Evolutionary conservation across 2,329 filamentous ascomycete species (phyloP).

Genomic region (Pyrenophora seminiperda): DNA sequence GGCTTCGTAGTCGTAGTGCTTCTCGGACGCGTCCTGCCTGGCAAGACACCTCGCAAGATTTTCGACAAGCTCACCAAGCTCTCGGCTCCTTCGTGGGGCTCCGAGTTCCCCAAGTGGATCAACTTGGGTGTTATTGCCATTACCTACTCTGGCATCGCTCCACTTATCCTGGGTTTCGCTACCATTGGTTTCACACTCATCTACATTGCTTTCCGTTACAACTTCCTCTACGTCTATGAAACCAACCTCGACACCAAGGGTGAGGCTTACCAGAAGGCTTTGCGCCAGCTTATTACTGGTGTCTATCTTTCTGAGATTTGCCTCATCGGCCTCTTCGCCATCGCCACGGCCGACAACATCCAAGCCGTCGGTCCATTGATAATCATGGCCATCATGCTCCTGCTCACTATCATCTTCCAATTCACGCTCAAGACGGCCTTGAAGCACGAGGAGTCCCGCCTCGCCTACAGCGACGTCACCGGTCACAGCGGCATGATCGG

Average conservation of each 20-base stretch:
- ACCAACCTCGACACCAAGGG: conserved; percentile 55
- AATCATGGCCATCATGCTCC: conserved; percentile 51
- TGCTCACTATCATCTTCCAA: conserved; percentile 50
- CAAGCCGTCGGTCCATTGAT: conserved; percentile 50
- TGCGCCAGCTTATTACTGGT: conserved; percentile 55
- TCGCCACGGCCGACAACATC: conserved; percentile 42
- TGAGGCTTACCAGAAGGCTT: conserved; percentile 52
- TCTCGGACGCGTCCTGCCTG: conserved; percentile 69
- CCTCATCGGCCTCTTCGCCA: conserved; percentile 55
- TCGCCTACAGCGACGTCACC: conserved; percentile 37
- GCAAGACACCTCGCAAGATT: conserved; percentile 53
- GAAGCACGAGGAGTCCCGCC: conserved; percentile 34
- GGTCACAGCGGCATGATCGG: conserved; percentile 20
- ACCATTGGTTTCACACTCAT: conserved; percentile 52
- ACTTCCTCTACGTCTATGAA: conserved; percentile 56
- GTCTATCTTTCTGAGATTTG: conserved; percentile 57
- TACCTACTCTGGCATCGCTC: conserved; percentile 56
- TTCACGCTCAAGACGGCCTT: conserved; percentile 44
- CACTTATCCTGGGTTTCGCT: conserved; percentile 54
- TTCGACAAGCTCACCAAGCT: conserved; percentile 52
- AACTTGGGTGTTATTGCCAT: conserved; percentile 54
- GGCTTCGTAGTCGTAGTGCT: conserved; percentile 79
- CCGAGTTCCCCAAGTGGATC: conserved; percentile 54
- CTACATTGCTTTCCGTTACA: conserved; percentile 57
- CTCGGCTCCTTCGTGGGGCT: conserved; percentile 52